These are phyloP conservation scores for Triticum timopheevii DNA, from an alignment of 176 grass and related monocot species.

Conservation along the genomic window DNA sequence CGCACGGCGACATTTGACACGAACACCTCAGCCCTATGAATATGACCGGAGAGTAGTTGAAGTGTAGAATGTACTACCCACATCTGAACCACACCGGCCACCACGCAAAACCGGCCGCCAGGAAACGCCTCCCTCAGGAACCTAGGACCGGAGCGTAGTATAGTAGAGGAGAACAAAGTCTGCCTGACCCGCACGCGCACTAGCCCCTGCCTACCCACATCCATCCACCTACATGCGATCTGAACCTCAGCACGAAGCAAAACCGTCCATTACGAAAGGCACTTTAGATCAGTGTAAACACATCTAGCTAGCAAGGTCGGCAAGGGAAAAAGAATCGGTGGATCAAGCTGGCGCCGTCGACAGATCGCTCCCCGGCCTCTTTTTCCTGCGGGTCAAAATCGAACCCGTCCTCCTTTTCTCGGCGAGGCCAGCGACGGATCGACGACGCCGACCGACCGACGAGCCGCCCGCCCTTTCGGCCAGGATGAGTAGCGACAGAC, in stretches of 20 bases:
- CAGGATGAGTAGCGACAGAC: conserved; percentile 18
- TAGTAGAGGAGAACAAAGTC: neutral
- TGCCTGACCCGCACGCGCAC: neutral
- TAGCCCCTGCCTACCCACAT: neutral
- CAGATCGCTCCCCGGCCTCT: neutral
- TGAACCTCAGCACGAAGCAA: neutral
- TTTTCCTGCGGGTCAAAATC: conserved; percentile 21
- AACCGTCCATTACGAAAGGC: neutral
- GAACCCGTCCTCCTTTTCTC: neutral
- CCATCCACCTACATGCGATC: neutral
- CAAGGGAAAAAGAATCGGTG: neutral
- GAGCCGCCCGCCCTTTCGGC: conserved; percentile 35
- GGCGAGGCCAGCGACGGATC: neutral
- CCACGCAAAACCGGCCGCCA: neutral
- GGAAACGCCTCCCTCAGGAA: neutral
- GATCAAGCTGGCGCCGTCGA: neutral
- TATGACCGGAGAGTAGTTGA: neutral
- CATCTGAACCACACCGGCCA: neutral
- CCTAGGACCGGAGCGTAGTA: neutral
- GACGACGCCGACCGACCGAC: neutral
- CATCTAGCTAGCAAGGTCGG: neutral
- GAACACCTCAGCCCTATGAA: neutral
- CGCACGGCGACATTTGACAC: neutral
- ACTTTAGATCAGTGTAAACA: neutral
- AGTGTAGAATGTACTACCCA: too few relatives aligned